Percentiles rank a stretch among this genome's conserved stretches.
These are phyloP conservation scores for Pelagomonas calceolata DNA, from an alignment of 108 stramenopile genomes.

Conservation along the genomic window DNA sequence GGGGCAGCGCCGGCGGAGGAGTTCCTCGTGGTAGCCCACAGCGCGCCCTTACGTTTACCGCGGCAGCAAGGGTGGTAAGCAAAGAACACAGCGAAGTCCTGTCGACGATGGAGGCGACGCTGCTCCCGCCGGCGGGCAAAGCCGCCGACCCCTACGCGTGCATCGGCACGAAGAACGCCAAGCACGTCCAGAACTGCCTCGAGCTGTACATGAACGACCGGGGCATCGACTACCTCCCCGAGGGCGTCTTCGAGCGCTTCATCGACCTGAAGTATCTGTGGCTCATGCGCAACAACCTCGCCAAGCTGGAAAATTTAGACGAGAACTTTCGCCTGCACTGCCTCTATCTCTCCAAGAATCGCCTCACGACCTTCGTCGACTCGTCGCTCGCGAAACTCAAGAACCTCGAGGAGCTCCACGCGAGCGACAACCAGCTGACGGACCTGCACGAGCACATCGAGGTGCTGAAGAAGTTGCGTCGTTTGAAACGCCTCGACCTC, in stretches of 20 bases:
- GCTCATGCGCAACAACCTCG: conserved; percentile 9
- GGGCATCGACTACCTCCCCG: background rate
- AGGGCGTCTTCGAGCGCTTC: conserved; percentile 12
- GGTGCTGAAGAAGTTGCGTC: background rate
- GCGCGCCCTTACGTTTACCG: no score
- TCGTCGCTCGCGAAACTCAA: background rate
- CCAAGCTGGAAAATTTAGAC: conserved; percentile 2
- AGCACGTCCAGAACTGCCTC: background rate
- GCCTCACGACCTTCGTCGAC: conserved; percentile 3
- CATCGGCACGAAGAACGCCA: background rate
- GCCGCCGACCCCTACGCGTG: background rate
- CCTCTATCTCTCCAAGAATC: conserved; percentile 12
- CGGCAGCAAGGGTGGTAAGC: no score
- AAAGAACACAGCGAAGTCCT: no score
- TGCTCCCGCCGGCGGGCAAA: no score
- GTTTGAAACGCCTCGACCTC: conserved; percentile 13
- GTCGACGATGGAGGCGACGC: no score
- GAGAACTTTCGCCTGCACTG: conserved; percentile 3
- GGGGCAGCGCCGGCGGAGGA: no score
- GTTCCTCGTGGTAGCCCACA: no score
- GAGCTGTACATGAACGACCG: conserved; percentile 3
- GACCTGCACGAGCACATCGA: conserved; percentile 4
- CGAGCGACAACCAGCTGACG: conserved; percentile 11
- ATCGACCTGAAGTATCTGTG: conserved; percentile 9
- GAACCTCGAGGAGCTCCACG: conserved; percentile 4